Evolutionary conservation across 352 stramenopile genomes (phyloP).

Genomic region (Phytophthora podocarpi): DNA sequence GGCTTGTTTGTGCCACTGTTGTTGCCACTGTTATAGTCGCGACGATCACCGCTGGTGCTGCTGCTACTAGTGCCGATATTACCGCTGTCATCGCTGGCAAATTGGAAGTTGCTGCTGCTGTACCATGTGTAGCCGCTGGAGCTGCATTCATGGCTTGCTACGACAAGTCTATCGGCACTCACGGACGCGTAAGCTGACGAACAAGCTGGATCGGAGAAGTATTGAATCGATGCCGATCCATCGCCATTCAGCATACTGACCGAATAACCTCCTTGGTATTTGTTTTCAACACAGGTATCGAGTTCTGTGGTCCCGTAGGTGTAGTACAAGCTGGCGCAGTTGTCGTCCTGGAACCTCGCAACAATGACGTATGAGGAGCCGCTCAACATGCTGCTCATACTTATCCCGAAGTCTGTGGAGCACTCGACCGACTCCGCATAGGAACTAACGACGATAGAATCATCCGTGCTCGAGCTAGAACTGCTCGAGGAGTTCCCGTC

Average conservation of each 20-base stretch:
- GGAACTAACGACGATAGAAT: not conserved
- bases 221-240: constrained; percentile 5
- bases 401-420: constrained; percentile 9
- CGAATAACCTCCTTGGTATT: constrained; percentile 11
- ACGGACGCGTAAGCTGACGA: not conserved
- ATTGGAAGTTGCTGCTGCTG: not conserved
- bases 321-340: constrained; percentile 9
- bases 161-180: not conserved
- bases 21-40: not conserved
- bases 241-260: not conserved
- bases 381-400: constrained; percentile 1
- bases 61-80: not conserved
- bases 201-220: constrained; percentile 9
- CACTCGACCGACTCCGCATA: constrained; percentile 3
- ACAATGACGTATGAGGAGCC: constrained; percentile 6
- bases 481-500: not conserved
- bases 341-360: constrained; percentile 2
- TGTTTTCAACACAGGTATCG: not conserved
- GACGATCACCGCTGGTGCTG: not conserved
- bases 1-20: too few species aligned
- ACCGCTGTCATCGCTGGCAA: not conserved
- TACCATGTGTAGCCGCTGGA: constrained; percentile 20
- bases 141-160: constrained; percentile 12
- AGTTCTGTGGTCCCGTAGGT: constrained; percentile 3
- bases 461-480: not conserved